Conservation (phyloP, 164 flowering plant species). For the Dillenia suffruticosa region DNA sequence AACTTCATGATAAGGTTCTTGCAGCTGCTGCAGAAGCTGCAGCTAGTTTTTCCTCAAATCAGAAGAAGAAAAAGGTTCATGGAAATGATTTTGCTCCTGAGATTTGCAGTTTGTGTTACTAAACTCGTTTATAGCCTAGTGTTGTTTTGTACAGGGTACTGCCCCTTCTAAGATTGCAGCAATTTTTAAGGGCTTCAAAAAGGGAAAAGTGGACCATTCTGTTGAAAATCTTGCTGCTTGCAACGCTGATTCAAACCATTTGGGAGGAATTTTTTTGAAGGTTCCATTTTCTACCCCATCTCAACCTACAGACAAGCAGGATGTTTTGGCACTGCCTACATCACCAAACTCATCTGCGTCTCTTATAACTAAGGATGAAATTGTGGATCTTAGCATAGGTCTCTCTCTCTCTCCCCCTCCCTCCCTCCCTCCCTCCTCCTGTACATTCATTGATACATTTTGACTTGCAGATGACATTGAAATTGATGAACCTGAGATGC, state of each 20-base stretch:
- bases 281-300: slow-evolving; percentile 42
- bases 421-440: neutral
- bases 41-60: slow-evolving; percentile 34
- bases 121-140: neutral
- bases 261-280: slow-evolving; percentile 56
- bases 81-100: slow-evolving; percentile 1
- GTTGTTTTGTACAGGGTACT: slow-evolving; percentile 28
- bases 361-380: too few species aligned
- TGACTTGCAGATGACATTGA: slow-evolving; percentile 73
- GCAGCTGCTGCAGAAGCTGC: slow-evolving; percentile 90
- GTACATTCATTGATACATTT: neutral
- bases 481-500: slow-evolving; percentile 59
- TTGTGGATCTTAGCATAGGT: slow-evolving; percentile 42
- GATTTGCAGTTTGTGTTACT: too few species aligned
- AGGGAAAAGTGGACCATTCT: slow-evolving; percentile 26
- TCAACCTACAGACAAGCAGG: slow-evolving; percentile 17
- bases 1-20: slow-evolving; percentile 84
- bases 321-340: slow-evolving; percentile 47
- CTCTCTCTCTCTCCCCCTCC: slow-evolving; percentile 1
- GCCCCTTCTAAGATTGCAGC: slow-evolving; percentile 49
- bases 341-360: slow-evolving; percentile 9
- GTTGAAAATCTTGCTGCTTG: slow-evolving; percentile 12
- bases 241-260: slow-evolving; percentile 19
- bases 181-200: slow-evolving; percentile 55
- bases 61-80: slow-evolving; percentile 69